Evolutionary conservation across 306 rosid species (phyloP).

Genomic region (Amphicarpaea edgeworthii): DNA sequence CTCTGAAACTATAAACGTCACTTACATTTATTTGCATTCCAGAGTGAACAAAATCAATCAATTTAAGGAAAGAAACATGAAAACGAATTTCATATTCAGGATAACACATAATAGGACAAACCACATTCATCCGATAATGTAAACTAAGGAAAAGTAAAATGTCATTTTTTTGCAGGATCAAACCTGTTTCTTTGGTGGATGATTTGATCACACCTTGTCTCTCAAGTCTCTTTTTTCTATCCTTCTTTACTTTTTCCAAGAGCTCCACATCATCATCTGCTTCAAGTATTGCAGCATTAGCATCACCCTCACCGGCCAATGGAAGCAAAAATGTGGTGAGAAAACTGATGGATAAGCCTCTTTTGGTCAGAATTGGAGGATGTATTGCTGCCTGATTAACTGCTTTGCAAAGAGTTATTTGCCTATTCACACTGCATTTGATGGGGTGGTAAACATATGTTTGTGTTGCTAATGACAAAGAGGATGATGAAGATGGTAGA

Average conservation of each 20-base stretch:
- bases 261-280: constrained; percentile 96
- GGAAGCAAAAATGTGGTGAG: constrained; percentile 62
- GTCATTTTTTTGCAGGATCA: not conserved
- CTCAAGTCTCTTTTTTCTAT: constrained; percentile 91
- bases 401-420: constrained; percentile 57
- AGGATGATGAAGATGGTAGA: constrained; percentile 48
- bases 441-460: constrained; percentile 43
- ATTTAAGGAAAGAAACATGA: constrained; percentile 22
- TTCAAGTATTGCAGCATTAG: constrained; percentile 90
- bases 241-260: constrained; percentile 79
- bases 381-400: constrained; percentile 36
- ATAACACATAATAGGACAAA: not conserved
- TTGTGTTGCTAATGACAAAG: constrained; percentile 45
- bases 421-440: constrained; percentile 51
- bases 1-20: not conserved
- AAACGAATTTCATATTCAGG: constrained; percentile 17
- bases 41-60: constrained; percentile 27
- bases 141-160: not conserved
- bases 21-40: constrained; percentile 14
- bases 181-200: constrained; percentile 83
- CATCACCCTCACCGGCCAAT: constrained; percentile 57
- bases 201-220: constrained; percentile 79
- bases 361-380: constrained; percentile 61
- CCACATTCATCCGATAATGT: constrained; percentile 23
- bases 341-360: constrained; percentile 63